Evolutionary conservation across 148 eudicot species (phyloP).

Genomic region (Camellia japonica): DNA sequence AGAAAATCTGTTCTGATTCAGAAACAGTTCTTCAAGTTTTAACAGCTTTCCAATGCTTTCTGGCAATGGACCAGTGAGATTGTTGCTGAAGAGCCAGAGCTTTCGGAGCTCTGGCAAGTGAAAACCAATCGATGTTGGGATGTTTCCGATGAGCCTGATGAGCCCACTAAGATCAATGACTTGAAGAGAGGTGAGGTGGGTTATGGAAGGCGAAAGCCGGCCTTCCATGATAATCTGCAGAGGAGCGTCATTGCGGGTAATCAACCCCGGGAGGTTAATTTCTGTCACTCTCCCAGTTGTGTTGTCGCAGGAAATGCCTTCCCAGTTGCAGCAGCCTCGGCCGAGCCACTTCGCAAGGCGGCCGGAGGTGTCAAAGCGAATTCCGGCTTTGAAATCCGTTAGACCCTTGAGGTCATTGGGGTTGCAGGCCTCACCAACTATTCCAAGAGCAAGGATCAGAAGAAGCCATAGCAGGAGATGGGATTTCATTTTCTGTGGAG

Average conservation of each 20-base stretch:
- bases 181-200: slow-evolving; percentile 36
- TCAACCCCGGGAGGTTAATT: slow-evolving; percentile 45
- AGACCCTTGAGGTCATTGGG: slow-evolving; percentile 42
- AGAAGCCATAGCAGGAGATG: slow-evolving; percentile 9
- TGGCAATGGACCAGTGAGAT: slow-evolving; percentile 42
- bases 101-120: slow-evolving; percentile 35
- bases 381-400: slow-evolving; percentile 32
- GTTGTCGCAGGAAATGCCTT: slow-evolving; percentile 41
- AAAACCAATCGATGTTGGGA: slow-evolving; percentile 37
- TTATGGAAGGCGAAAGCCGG: slow-evolving; percentile 36
- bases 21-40: slow-evolving; percentile 42
- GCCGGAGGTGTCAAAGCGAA: slow-evolving; percentile 35
- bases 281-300: slow-evolving; percentile 48
- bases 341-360: slow-evolving; percentile 48
- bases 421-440: slow-evolving; percentile 25
- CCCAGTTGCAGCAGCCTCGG: slow-evolving; percentile 46
- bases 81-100: slow-evolving; percentile 33
- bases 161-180: slow-evolving; percentile 51
- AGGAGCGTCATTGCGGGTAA: slow-evolving; percentile 27
- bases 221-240: slow-evolving; percentile 41
- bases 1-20: slow-evolving; percentile 37
- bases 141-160: slow-evolving; percentile 28
- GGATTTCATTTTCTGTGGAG: slow-evolving; percentile 14
- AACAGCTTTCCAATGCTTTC: slow-evolving; percentile 47
- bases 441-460: slow-evolving; percentile 5